A percentile compares a stretch with the other conserved stretches of the same genome.
These are phyloP conservation scores for Colletotrichum noveboracense DNA, from an alignment of 2,329 filamentous ascomycete species.

Conservation along the genomic window DNA sequence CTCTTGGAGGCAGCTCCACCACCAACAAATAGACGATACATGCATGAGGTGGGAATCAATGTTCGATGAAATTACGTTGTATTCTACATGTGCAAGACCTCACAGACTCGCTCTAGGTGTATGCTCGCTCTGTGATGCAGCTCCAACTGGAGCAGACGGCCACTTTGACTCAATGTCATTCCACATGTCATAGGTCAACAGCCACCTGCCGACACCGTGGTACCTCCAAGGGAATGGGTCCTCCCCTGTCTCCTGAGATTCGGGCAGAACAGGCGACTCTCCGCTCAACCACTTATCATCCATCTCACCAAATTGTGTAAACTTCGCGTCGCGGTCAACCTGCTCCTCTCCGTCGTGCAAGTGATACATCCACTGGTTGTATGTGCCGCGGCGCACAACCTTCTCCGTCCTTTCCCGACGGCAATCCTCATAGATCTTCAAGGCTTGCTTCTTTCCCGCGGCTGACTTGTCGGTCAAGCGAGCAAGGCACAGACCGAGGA, in stretches of 20 bases:
- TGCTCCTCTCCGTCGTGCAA: slow-evolving; percentile 64
- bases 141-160: background rate
- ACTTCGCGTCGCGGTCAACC: slow-evolving; percentile 50
- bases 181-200: slow-evolving; percentile 44
- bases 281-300: slow-evolving; percentile 34
- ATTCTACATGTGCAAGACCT: background rate
- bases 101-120: background rate
- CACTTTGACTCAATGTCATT: slow-evolving; percentile 41
- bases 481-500: slow-evolving; percentile 60
- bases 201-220: slow-evolving; percentile 42
- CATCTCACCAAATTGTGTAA: slow-evolving; percentile 33
- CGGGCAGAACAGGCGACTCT: slow-evolving; percentile 25
- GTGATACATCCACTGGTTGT: slow-evolving; percentile 67
- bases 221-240: slow-evolving; percentile 47
- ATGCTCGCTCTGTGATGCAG: no score
- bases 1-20: background rate
- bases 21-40: accelerated
- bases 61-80: background rate
- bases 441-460: slow-evolving; percentile 34
- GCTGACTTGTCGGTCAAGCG: slow-evolving; percentile 45
- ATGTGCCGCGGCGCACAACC: slow-evolving; percentile 64
- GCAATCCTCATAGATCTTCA: slow-evolving; percentile 60
- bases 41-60: background rate
- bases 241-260: slow-evolving; percentile 36
- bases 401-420: slow-evolving; percentile 62